Evolutionary conservation across 176 grass and related monocot genomes (phyloP), one percentile per base, ranked within the genome.

Genomic region (Paspalum vaginatum): DNA sequence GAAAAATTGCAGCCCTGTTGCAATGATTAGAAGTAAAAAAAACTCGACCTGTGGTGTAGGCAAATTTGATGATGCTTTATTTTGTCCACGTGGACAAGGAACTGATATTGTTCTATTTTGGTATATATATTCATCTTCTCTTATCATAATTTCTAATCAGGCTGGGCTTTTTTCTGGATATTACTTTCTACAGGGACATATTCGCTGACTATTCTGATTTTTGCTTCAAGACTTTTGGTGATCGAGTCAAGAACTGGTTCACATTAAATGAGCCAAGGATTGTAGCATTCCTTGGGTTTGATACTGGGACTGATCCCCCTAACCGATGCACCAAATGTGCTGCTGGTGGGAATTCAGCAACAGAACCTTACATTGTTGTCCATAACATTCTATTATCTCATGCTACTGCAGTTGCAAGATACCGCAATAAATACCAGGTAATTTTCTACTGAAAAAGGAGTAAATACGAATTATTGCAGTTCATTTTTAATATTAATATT

Each of bases 221-320:
- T 66, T 92, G 93, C 83, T 96, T 96, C 85, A 88, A 86, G 78
- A 91, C 81, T 52, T 96, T 84, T 70, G 87, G 93, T 0, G 82
- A 96, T 84, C 91, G 90, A 55, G 75, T 96, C 55, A 92, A 92
- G 82, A 91, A 92, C 75, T 96, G 93, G 93, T 84, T 92, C 75
- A 96, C 93, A 8, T 80, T 96, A 44, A 96, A 96, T 88, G 93
- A 96, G 58, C 93, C 87, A 25, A 87, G 85, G 69, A 90, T 91
- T 49, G 88, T 96, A 68, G 25, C 93, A 22, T 39, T 74, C 24
- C 82, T 87, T 65, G 93, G 93, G 39, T 92, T 86, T 86, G 87
- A 89, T 38, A 58, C 27, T 5, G 87, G 87, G 26, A 37, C 56
- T 0, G 3, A 86, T 17, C 91, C 88, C 42, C 91, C 91, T 66